A percentile compares a stretch with the other conserved stretches of the same genome.
phyloP scores from a whole-genome alignment of 805 yeast species.

The Yarrowia porcina region DNA sequence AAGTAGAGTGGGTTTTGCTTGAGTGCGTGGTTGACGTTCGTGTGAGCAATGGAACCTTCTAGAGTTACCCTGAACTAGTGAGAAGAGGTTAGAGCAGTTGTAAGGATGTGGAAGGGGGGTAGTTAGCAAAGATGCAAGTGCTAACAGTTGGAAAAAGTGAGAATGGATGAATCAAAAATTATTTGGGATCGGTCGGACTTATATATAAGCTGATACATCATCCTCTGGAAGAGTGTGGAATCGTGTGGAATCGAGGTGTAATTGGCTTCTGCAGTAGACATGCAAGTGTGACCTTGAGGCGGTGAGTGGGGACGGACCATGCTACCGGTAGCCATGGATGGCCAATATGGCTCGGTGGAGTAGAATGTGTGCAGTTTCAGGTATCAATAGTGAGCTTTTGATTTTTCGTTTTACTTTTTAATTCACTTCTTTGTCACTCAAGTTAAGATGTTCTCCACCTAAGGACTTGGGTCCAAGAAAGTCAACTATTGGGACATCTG shows the following conservation, averaged over 20 bases:
- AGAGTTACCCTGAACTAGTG: constrained; percentile 15
- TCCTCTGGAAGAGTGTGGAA: constrained; percentile 13
- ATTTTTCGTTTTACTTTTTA: too few species aligned
- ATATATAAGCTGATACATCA: background rate
- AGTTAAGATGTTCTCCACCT: too few species aligned
- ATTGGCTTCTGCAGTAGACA: background rate
- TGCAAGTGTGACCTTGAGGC: constrained; percentile 9
- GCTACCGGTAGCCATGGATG: too few species aligned
- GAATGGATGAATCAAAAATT: background rate
- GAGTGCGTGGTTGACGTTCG: constrained; percentile 8
- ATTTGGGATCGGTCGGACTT: background rate
- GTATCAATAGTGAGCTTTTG: too few species aligned
- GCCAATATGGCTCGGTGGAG: too few species aligned
- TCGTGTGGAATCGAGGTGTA: background rate
- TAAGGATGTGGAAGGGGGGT: too few species aligned
- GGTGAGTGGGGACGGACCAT: too few species aligned
- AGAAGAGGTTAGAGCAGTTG: background rate
- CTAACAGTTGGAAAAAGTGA: background rate
- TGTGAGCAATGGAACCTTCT: constrained; percentile 25
- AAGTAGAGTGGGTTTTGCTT: constrained; percentile 1
- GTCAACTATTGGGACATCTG: background rate
- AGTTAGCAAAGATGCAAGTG: background rate
- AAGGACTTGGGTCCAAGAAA: too few species aligned
- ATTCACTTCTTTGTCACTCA: too few species aligned
- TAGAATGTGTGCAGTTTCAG: too few species aligned